These are phyloP conservation scores for Aspergillus tanneri DNA, from an alignment of 2,329 filamentous ascomycete species.

Conservation along the genomic window DNA sequence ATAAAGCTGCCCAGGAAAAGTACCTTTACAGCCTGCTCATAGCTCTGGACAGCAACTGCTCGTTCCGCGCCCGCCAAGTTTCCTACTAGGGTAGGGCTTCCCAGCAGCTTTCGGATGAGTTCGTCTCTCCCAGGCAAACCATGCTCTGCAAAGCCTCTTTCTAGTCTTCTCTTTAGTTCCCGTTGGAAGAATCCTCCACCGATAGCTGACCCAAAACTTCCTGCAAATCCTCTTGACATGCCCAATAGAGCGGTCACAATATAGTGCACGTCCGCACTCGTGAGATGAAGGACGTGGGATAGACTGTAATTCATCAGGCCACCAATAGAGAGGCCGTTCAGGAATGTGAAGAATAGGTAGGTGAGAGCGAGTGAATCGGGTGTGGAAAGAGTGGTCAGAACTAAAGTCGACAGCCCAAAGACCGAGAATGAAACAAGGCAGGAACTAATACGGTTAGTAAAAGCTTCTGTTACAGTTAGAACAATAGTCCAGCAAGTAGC, in stretches of 20 bases:
- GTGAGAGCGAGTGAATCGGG: constrained; percentile 50
- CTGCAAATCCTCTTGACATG: constrained; percentile 79
- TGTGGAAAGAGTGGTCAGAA: constrained; percentile 58
- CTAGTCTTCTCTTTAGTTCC: constrained; percentile 56
- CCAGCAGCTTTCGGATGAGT: constrained; percentile 56
- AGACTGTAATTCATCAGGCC: constrained; percentile 77
- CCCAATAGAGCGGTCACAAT: constrained; percentile 72
- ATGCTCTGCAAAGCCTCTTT: constrained; percentile 55
- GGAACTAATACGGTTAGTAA: constrained; percentile 41
- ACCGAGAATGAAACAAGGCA: constrained; percentile 59
- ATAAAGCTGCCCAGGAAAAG: constrained; percentile 55
- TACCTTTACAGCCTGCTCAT: constrained; percentile 53
- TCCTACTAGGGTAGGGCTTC: constrained; percentile 58
- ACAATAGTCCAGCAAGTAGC: background rate
- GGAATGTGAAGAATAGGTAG: constrained; percentile 63
- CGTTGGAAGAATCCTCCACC: constrained; percentile 74
- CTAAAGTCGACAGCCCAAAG: constrained; percentile 61
- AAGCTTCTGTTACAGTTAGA: no score
- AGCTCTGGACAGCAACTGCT: constrained; percentile 53
- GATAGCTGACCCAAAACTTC: constrained; percentile 75
- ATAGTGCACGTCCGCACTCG: constrained; percentile 65
- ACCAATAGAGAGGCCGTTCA: constrained; percentile 71
- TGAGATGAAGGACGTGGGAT: constrained; percentile 74
- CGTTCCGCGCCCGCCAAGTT: constrained; percentile 51
- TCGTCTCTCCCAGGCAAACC: constrained; percentile 40